Evolutionary conservation across 2,329 filamentous ascomycete genomes (phyloP).

Genomic region (Cladobotryum mycophilum): DNA sequence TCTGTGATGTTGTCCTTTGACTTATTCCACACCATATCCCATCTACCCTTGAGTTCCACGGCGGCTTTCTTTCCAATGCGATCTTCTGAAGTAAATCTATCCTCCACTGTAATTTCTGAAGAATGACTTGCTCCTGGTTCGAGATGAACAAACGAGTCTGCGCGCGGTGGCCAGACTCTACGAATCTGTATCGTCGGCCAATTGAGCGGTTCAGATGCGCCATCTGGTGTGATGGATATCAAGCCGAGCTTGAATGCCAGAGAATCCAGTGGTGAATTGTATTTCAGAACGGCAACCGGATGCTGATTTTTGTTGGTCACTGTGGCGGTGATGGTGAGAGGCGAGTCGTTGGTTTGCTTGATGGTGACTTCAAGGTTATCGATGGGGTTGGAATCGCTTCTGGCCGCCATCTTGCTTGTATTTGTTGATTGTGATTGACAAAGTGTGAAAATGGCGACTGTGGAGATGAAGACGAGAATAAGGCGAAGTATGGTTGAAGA

Average conservation of each 20-base stretch:
- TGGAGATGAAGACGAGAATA: constrained; percentile 14
- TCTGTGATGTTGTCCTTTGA: constrained; percentile 18
- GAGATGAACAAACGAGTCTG: constrained; percentile 34
- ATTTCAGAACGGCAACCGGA: constrained; percentile 36
- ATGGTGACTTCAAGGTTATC: constrained; percentile 28
- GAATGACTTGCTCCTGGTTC: constrained; percentile 29
- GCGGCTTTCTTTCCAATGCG: constrained; percentile 24
- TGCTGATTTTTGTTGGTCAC: constrained; percentile 35
- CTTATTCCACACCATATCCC: constrained; percentile 27
- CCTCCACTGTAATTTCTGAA: constrained; percentile 32
- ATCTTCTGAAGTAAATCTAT: constrained; percentile 22
- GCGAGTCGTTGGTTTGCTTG: constrained; percentile 26
- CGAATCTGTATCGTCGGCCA: constrained; percentile 32
- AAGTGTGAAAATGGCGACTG: constrained; percentile 16
- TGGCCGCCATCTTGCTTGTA: constrained; percentile 14
- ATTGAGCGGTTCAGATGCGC: constrained; percentile 27
- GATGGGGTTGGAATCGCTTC: constrained; percentile 12
- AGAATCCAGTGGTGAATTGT: constrained; percentile 40
- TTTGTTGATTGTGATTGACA: constrained; percentile 10
- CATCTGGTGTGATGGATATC: constrained; percentile 33
- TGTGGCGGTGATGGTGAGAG: constrained; percentile 29
- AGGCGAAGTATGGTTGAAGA: neutral
- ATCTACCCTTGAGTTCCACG: constrained; percentile 32
- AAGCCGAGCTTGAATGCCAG: constrained; percentile 36
- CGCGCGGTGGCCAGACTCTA: constrained; percentile 35